Percentiles rank a stretch among this genome's conserved stretches.
These are phyloP conservation scores for Phlegmacium glaucopus DNA, from an alignment of 768 basidiomycete species.

Conservation along the genomic window DNA sequence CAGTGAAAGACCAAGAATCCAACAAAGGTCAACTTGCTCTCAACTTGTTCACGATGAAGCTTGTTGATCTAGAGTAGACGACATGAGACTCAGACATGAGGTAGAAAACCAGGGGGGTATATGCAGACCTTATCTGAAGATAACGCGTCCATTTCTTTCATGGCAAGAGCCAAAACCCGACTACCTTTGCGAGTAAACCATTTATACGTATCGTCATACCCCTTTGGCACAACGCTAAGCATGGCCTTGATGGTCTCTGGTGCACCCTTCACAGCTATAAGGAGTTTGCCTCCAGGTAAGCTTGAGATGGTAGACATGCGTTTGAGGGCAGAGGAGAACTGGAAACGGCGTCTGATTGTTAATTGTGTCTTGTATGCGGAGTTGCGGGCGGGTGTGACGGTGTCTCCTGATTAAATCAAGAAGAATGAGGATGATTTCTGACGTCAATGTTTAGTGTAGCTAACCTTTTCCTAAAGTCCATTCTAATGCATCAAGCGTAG, in stretches of 20 bases:
- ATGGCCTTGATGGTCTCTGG: constrained; percentile 95
- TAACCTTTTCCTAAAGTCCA: constrained; percentile 82
- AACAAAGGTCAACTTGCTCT: constrained; percentile 77
- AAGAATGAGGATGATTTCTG: neutral
- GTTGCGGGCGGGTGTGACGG: constrained; percentile 56
- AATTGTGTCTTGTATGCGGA: constrained; percentile 60
- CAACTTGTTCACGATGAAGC: constrained; percentile 76
- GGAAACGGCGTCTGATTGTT: constrained; percentile 86
- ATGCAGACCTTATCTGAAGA: constrained; percentile 61
- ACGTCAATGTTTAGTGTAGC: neutral
- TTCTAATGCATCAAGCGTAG: constrained; percentile 84
- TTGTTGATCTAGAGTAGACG: constrained; percentile 70
- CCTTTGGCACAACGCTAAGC: constrained; percentile 66
- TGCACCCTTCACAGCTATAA: constrained; percentile 90
- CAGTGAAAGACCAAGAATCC: constrained; percentile 99
- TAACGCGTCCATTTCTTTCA: constrained; percentile 77
- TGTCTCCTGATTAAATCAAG: constrained; percentile 46
- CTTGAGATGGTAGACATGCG: constrained; percentile 91
- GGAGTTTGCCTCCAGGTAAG: constrained; percentile 54
- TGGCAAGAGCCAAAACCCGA: constrained; percentile 88
- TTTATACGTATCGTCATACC: constrained; percentile 94
- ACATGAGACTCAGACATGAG: neutral
- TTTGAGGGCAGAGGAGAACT: constrained; percentile 96
- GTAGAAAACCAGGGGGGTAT: constrained; percentile 8
- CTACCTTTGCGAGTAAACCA: constrained; percentile 92